These are phyloP conservation scores for Fusarium setosum DNA, from an alignment of 2,329 filamentous ascomycete genomes.

Conservation along the genomic window DNA sequence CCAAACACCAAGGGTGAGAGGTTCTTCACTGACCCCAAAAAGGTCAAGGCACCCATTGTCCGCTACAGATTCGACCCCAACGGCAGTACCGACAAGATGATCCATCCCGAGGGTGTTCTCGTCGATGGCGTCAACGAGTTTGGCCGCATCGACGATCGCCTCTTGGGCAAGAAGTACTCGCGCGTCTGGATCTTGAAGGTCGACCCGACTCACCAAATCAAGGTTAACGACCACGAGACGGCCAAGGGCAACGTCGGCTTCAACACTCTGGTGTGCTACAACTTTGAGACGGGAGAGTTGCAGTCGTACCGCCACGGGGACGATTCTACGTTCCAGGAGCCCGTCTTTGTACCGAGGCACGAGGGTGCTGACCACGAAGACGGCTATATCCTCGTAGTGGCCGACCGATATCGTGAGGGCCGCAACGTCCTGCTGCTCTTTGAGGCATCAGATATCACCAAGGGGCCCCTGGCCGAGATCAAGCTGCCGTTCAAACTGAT, in stretches of 20 bases:
- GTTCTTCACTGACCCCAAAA: conserved; percentile 6
- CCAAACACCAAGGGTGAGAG: conserved; percentile 8
- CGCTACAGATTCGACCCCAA: conserved; percentile 4
- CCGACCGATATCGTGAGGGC: background rate
- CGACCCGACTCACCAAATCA: background rate
- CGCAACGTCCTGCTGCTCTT: conserved; percentile 1
- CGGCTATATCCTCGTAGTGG: conserved; percentile 1
- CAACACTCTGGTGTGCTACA: conserved; percentile 7
- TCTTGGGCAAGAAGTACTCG: conserved; percentile 6
- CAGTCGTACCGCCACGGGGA: conserved; percentile 4
- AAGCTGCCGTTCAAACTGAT: conserved; percentile 4
- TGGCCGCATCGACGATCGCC: conserved; percentile 6
- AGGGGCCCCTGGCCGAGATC: background rate
- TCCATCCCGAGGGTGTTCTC: conserved; percentile 1
- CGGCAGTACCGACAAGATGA: background rate
- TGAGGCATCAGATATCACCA: background rate
- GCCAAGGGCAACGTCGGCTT: conserved; percentile 4
- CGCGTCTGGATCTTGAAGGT: conserved; percentile 8
- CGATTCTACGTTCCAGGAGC: conserved; percentile 5
- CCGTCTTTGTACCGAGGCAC: conserved; percentile 4
- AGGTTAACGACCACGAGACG: conserved; percentile 3
- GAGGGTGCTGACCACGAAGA: conserved; percentile 1
- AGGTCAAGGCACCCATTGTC: conserved; percentile 3
- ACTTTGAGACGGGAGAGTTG: conserved; percentile 3
- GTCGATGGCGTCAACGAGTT: conserved; percentile 2